Evolutionary conservation across 805 yeast genomes (phyloP).

Genomic region (Candida stauntonica): DNA sequence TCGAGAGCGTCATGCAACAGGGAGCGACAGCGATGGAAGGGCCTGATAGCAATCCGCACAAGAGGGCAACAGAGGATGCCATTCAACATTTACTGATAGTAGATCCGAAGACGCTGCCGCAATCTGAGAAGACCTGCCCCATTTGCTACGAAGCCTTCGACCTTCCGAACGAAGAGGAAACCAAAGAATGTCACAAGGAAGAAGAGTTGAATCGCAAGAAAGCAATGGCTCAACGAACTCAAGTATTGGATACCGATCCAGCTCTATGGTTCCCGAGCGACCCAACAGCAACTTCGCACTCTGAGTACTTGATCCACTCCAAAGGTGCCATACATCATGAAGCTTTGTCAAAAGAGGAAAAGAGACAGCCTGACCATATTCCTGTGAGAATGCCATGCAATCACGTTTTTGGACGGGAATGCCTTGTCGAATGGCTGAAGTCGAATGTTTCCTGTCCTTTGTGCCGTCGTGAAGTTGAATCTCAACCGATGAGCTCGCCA

Average conservation of each 20-base stretch:
- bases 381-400: slow-evolving; percentile 79
- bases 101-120: slow-evolving; percentile 8
- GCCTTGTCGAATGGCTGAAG: slow-evolving; percentile 79
- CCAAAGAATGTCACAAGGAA: slow-evolving; percentile 1
- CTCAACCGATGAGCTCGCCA: slow-evolving; percentile 12
- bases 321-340: background rate
- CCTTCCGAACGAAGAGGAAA: background rate
- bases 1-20: slow-evolving; percentile 11
- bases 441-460: slow-evolving; percentile 64
- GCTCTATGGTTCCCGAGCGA: slow-evolving; percentile 16
- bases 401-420: slow-evolving; percentile 79
- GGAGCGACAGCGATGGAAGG: background rate
- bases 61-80: slow-evolving; percentile 22
- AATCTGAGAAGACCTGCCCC: slow-evolving; percentile 15
- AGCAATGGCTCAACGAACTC: slow-evolving; percentile 6
- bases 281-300: slow-evolving; percentile 12
- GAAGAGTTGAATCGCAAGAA: slow-evolving; percentile 8
- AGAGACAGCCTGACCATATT: slow-evolving; percentile 39
- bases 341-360: background rate
- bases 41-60: slow-evolving; percentile 2
- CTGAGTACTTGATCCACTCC: slow-evolving; percentile 7
- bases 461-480: slow-evolving; percentile 40
- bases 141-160: slow-evolving; percentile 23
- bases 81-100: slow-evolving; percentile 14
- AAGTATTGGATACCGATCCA: slow-evolving; percentile 15